Evolutionary conservation across 805 yeast genomes (phyloP).

Genomic region (Ogataea pilisensis): DNA sequence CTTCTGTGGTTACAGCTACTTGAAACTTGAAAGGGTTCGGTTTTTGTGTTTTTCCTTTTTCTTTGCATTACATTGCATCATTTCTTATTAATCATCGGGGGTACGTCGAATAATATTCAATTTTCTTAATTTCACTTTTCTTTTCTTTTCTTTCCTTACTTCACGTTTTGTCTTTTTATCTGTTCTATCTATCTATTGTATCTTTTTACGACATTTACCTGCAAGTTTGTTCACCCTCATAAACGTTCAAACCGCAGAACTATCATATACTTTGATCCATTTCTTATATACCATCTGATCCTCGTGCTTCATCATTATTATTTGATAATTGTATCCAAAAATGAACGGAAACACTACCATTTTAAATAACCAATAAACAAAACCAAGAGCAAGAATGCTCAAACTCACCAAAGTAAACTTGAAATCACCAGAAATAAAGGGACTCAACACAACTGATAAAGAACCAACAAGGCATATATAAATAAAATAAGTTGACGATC

Average conservation of each 20-base stretch:
- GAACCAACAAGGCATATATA: constrained; percentile 41
- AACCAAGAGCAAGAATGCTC: constrained; percentile 16
- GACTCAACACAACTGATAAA: constrained; percentile 44
- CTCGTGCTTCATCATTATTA: constrained; percentile 5
- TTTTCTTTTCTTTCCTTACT: not conserved
- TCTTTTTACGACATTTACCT: no score
- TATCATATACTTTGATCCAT: constrained; percentile 14
- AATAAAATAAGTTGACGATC: constrained; percentile 28
- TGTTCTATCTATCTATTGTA: no score
- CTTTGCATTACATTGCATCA: no score
- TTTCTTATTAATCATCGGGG: no score
- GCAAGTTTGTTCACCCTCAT: no score
- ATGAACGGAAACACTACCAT: constrained; percentile 14
- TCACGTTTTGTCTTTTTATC: no score
- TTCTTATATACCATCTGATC: constrained; percentile 22
- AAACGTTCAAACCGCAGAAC: not conserved
- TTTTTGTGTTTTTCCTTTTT: no score
- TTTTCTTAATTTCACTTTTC: not conserved
- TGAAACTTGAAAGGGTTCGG: constrained; percentile 19
- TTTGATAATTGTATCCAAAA: constrained; percentile 10
- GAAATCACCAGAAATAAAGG: constrained; percentile 38
- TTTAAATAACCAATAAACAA: constrained; percentile 20
- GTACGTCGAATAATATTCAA: no score
- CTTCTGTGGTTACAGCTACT: constrained; percentile 81
- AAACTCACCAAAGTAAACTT: constrained; percentile 24